Conservation (phyloP, 805 yeast genomes). For the Lipomyces japonicus region DNA sequence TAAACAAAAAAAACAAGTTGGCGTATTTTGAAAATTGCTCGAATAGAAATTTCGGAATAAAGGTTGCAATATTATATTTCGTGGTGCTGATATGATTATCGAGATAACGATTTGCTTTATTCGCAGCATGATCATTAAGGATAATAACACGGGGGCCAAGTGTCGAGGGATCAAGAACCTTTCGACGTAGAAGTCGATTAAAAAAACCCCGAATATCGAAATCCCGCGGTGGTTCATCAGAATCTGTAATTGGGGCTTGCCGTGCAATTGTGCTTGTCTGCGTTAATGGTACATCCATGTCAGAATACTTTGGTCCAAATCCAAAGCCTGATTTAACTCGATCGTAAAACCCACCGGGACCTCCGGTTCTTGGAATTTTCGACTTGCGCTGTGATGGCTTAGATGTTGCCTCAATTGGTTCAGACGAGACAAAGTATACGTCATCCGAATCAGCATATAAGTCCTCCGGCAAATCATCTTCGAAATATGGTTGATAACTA, state of each 20-base stretch:
- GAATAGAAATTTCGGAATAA: conserved; percentile 87
- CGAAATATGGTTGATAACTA: conserved; percentile 24
- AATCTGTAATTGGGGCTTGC: background rate
- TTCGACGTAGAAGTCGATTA: conserved; percentile 31
- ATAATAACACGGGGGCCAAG: conserved; percentile 62
- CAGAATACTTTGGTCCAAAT: conserved; percentile 15
- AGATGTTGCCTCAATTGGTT: background rate
- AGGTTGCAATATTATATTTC: conserved; percentile 89
- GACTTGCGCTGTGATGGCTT: conserved; percentile 4
- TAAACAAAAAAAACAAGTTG: conserved; percentile 85
- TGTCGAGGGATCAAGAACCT: conserved; percentile 32
- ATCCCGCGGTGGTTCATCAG: conserved; percentile 2
- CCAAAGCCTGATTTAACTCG: conserved; percentile 20
- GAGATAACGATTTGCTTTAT: conserved; percentile 53
- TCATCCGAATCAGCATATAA: background rate
- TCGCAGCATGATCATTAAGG: conserved; percentile 59
- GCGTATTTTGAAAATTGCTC: conserved; percentile 98
- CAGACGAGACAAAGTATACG: background rate
- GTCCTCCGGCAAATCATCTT: conserved; percentile 1
- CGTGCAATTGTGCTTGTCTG: conserved; percentile 14
- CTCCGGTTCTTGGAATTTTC: conserved; percentile 9
- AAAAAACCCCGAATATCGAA: conserved; percentile 12
- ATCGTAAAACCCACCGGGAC: conserved; percentile 15
- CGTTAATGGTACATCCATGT: conserved; percentile 26
- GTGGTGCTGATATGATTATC: conserved; percentile 93